These are phyloP conservation scores for Santalum album DNA, from an alignment of 164 flowering plant species.

Conservation along the genomic window DNA sequence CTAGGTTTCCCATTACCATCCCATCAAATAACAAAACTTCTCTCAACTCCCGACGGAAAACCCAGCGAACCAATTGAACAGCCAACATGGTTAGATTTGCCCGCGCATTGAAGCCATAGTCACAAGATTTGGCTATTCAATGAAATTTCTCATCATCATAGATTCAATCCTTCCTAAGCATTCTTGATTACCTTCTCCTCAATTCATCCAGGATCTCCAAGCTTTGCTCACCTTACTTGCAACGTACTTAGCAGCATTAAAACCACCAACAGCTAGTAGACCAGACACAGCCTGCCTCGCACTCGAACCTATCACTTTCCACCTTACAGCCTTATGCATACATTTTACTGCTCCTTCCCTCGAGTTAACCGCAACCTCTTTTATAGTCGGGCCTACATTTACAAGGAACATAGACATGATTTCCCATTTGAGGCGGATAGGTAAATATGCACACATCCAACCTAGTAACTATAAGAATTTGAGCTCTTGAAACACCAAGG, in stretches of 20 bases:
- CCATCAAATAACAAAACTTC: too few relatives aligned
- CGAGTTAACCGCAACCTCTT: slow-evolving; percentile 39
- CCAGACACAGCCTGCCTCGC: slow-evolving; percentile 88
- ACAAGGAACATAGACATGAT: neutral
- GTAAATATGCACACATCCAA: neutral
- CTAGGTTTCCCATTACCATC: too few relatives aligned
- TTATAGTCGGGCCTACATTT: too few relatives aligned
- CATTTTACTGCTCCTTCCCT: slow-evolving; percentile 60
- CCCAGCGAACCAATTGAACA: too few relatives aligned
- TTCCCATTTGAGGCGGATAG: neutral
- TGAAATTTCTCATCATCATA: too few relatives aligned
- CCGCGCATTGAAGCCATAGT: too few relatives aligned
- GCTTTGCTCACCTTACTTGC: slow-evolving; percentile 65
- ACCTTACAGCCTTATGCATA: slow-evolving; percentile 52
- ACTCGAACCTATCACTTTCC: slow-evolving; percentile 79
- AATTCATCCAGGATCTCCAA: slow-evolving; percentile 51
- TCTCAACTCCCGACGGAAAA: too few relatives aligned
- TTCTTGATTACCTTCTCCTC: neutral
- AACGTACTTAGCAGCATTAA: slow-evolving; percentile 55
- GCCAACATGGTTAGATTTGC: too few relatives aligned
- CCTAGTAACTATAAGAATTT: too few relatives aligned
- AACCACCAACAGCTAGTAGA: slow-evolving; percentile 56
- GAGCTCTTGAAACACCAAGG: too few relatives aligned
- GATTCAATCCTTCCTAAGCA: neutral
- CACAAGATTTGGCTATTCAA: too few relatives aligned